Conservation (phyloP, 257 asterid species). For the Haberlea rhodopensis region DNA sequence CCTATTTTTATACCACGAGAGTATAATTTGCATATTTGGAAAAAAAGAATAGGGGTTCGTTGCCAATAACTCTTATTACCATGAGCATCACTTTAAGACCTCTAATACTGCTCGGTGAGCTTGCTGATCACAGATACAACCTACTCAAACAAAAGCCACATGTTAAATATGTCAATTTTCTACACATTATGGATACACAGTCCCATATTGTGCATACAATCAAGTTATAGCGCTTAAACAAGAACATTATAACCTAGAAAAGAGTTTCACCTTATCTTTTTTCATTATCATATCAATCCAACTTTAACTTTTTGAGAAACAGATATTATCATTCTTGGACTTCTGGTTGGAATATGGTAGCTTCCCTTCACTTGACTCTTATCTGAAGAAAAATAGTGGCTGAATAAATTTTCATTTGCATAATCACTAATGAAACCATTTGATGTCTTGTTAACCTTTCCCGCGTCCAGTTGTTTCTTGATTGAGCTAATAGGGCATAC, state of each 20-base stretch:
- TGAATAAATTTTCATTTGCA: not conserved
- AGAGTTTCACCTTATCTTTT: too few relatives aligned
- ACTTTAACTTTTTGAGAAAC: too few relatives aligned
- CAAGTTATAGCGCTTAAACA: not conserved
- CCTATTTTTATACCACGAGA: too few relatives aligned
- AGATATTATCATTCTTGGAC: too few relatives aligned
- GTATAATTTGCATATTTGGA: too few relatives aligned
- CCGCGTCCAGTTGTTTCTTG: conserved; percentile 45
- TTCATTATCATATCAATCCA: too few relatives aligned
- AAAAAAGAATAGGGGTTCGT: too few relatives aligned
- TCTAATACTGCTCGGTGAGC: conserved; percentile 71
- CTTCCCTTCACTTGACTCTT: conserved; percentile 9
- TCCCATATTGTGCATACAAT: conserved; percentile 13
- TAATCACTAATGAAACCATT: not conserved
- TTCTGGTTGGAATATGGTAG: too few relatives aligned
- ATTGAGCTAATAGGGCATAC: conserved; percentile 62
- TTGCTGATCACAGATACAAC: conserved; percentile 79
- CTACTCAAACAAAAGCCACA: too few relatives aligned
- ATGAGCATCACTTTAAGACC: conserved; percentile 69
- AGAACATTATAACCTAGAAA: conserved; percentile 1
- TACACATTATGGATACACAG: not conserved
- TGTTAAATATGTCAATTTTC: conserved; percentile 1
- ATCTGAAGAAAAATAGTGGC: conserved; percentile 17
- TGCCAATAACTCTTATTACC: too few relatives aligned
- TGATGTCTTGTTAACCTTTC: conserved; percentile 60